These are phyloP conservation scores for Trifolium dubium DNA, from an alignment of 306 rosid genomes.

Conservation along the genomic window DNA sequence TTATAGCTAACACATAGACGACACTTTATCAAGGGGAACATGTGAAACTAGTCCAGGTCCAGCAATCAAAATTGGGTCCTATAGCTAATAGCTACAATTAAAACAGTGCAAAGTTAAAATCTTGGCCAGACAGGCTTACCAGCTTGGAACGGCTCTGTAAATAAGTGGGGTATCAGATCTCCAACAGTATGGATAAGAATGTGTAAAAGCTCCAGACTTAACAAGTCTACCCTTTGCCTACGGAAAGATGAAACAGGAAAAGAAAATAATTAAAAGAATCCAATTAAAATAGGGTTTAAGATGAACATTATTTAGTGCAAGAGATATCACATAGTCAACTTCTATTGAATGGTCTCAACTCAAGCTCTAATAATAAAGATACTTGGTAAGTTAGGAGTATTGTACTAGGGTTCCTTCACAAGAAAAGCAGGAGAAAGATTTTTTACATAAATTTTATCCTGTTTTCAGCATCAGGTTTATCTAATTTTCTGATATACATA, in stretches of 20 bases:
- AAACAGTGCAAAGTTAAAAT: conserved; percentile 24
- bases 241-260: conserved; percentile 41
- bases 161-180: conserved; percentile 95
- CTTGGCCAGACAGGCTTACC: conserved; percentile 57
- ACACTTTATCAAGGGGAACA: conserved; percentile 18
- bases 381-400: not conserved
- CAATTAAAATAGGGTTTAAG: conserved; percentile 18
- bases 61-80: conserved; percentile 15
- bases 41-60: conserved; percentile 3
- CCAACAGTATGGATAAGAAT: conserved; percentile 92
- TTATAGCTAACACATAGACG: conserved; percentile 15
- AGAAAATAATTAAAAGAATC: conserved; percentile 16
- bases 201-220: conserved; percentile 74
- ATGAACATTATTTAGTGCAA: conserved; percentile 9
- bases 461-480: conserved; percentile 1
- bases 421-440: not conserved
- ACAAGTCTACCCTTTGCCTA: conserved; percentile 90
- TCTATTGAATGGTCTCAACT: conserved; percentile 24
- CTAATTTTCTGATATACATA: not conserved
- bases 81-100: conserved; percentile 28
- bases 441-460: conserved; percentile 7
- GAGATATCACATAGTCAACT: conserved; percentile 10
- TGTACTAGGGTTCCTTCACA: not conserved
- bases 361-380: not conserved
- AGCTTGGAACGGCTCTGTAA: conserved; percentile 96